Base-by-base conservation (phyloP, 352 stramenopile genomes). In the Phytophthora rubi region DNA sequence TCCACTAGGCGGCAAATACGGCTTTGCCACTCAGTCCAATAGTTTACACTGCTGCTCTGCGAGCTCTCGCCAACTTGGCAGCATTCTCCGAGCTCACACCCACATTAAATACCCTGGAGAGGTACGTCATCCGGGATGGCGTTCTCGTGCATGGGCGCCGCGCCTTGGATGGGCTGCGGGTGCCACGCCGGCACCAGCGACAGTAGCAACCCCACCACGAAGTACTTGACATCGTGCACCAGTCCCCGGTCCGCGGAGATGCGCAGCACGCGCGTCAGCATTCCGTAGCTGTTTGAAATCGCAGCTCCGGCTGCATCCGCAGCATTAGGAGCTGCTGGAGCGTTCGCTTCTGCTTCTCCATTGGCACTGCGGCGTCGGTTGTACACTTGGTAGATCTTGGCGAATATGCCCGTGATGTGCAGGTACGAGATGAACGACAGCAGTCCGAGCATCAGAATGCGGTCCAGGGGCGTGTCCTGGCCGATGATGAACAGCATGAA, bases 401-500 rank as follows among this genome's bases (percentile, higher is more conserved):
- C 81, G 48, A 96, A 79, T 47, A 96, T 96, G 16, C 89, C 89
- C 0, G 86, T 94, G 26, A 94, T 92, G 71, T 94, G 86, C 73
- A 96, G 57, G 66, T 93, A 94, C 6, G 85, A 89, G 56, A 89
- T 80, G 65, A 91, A 82, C 12, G 86, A 88, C 37, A 95, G 80
- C 28, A 93, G 71, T 35, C 70, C 76, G 9, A 96, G 86, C 70
- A 96, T 80, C 21, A 93, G 72, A 33, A 94, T 73, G 18, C 89
- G 85, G 64, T 93, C 85, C 16, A 79, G 79, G 3, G 89, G 89
- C 9, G 86, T 92, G 62, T 96, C 89, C 60, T 96, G 86, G 30
- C 89, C 86, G 59, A 96, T 93, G 62, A 96, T 92, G 67, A 94
- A 94, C 33, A 96, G 77, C 89, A 96, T 96, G 63, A 96, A 93